Evolutionary conservation across 2,329 filamentous ascomycete genomes (phyloP).

Genomic region (Sarocladium brachiariae): DNA sequence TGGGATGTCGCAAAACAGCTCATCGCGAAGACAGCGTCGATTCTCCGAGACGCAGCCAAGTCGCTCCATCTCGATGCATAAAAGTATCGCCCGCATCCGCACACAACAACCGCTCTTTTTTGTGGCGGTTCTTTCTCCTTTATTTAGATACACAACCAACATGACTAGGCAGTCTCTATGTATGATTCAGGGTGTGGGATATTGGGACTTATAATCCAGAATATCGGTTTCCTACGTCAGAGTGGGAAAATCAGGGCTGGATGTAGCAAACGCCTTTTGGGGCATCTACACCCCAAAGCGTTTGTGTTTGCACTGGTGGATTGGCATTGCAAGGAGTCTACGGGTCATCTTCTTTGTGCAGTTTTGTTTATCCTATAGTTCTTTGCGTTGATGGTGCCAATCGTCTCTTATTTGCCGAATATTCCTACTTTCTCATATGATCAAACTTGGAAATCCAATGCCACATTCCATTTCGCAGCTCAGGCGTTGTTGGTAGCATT

Average conservation of each 20-base stretch:
- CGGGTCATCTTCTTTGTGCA: too few species aligned
- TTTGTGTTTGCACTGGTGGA: background rate
- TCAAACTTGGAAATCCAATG: too few species aligned
- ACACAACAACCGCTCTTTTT: background rate
- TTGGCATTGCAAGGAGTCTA: constrained; percentile 9
- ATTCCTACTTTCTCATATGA: too few species aligned
- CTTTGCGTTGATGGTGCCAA: background rate
- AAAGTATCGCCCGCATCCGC: background rate
- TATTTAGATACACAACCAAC: background rate
- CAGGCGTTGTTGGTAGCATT: too few species aligned
- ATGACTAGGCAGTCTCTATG: background rate
- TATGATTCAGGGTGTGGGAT: constrained; percentile 1
- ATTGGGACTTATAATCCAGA: background rate
- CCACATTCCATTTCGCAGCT: too few species aligned
- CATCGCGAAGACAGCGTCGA: constrained; percentile 63
- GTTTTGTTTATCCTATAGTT: background rate
- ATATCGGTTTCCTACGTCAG: background rate
- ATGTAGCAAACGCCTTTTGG: background rate
- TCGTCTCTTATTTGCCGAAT: too few species aligned
- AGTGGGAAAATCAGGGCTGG: background rate
- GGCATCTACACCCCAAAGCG: background rate
- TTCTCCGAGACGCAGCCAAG: constrained; percentile 54
- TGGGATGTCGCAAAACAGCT: constrained; percentile 62
- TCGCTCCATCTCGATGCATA: constrained; percentile 21
- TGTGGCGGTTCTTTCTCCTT: background rate